Evolutionary conservation across 352 stramenopile species (phyloP).

Genomic region (Pelagophyceae sp.): DNA sequence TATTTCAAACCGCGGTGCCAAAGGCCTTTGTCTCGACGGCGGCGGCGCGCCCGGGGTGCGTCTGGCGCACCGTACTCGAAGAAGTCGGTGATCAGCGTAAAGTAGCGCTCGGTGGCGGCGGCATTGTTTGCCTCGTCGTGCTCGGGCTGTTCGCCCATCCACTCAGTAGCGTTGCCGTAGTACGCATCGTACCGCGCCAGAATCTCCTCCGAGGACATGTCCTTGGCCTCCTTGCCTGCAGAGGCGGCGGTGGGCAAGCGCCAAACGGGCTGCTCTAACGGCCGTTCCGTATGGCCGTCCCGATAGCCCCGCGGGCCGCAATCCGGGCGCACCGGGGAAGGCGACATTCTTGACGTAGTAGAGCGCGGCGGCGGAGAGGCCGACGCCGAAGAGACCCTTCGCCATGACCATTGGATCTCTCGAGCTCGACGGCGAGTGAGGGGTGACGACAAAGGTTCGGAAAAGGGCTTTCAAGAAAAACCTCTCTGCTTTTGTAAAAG

Average conservation of each 20-base stretch:
- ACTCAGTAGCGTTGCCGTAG: constrained; percentile 2
- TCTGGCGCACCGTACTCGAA: constrained; percentile 21
- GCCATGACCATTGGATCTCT: no score
- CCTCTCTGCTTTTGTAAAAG: no score
- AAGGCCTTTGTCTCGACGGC: no score
- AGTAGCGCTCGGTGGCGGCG: constrained; percentile 9
- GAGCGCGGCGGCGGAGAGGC: no score
- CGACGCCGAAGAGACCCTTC: no score
- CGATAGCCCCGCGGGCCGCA: not conserved
- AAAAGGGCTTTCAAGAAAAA: no score
- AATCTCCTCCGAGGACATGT: constrained; percentile 1
- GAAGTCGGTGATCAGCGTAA: constrained; percentile 18
- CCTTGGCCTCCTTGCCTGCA: constrained; percentile 1
- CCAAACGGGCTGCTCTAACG: not conserved
- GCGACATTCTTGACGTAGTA: constrained; percentile 9
- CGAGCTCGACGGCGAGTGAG: no score
- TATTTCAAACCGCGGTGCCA: no score
- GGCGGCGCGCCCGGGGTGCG: no score
- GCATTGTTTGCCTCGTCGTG: not conserved
- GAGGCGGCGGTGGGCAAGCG: not conserved
- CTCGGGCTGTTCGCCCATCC: not conserved
- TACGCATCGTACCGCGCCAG: constrained; percentile 1
- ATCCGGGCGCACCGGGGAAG: not conserved
- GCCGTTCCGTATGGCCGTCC: not conserved
- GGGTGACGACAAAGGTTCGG: no score